Percentiles rank a stretch among this genome's conserved stretches.
Conservation (phyloP, 2,329 filamentous ascomycete species). For the Aspergillus versicolor region DNA sequence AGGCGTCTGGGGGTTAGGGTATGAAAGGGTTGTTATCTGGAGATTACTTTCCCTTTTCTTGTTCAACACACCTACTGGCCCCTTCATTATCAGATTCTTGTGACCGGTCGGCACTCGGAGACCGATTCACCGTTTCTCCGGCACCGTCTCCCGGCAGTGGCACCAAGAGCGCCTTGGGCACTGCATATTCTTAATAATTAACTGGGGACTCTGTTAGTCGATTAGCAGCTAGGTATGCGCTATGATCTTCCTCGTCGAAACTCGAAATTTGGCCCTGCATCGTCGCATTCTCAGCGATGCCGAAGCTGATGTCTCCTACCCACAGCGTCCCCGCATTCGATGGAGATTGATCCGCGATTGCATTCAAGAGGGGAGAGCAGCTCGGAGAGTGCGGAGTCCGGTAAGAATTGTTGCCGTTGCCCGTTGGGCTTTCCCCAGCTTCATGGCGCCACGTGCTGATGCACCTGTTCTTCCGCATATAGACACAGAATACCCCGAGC, state of each 20-base stretch:
- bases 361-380: slow-evolving; percentile 20
- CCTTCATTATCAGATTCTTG: background rate
- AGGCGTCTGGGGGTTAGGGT: background rate
- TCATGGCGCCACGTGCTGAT: slow-evolving; percentile 11
- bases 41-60: background rate
- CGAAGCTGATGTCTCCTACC: slow-evolving; percentile 10
- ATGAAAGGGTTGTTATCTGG: background rate
- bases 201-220: background rate
- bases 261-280: background rate
- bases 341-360: slow-evolving; percentile 38
- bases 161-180: slow-evolving; percentile 13
- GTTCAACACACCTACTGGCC: background rate
- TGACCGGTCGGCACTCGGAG: slow-evolving; percentile 6
- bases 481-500: slow-evolving; percentile 28
- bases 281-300: background rate
- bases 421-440: slow-evolving; percentile 1
- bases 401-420: background rate
- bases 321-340: slow-evolving; percentile 21
- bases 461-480: slow-evolving; percentile 5
- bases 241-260: background rate
- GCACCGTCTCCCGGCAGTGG: background rate
- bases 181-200: slow-evolving; percentile 12
- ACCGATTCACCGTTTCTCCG: slow-evolving; percentile 1
- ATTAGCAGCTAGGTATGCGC: background rate
- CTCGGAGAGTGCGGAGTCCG: slow-evolving; percentile 11